Conservation (phyloP, 192 early-diverging fungal genomes). For the Thamnidium elegans region DNA sequence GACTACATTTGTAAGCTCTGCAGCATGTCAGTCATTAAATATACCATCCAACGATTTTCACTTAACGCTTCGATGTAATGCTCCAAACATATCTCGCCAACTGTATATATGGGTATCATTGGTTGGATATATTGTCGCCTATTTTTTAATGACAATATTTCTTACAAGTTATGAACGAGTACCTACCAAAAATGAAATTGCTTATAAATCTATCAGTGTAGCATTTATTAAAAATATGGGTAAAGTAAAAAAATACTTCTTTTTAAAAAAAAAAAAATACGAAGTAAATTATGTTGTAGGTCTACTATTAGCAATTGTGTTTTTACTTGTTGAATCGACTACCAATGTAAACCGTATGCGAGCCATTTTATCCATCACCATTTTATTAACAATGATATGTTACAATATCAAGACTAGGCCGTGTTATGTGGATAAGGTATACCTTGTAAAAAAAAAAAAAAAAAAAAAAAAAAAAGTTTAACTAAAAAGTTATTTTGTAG, state of each 20-base stretch:
- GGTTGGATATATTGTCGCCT: constrained; percentile 60
- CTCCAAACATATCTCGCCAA: constrained; percentile 47
- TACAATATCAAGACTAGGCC: constrained; percentile 70
- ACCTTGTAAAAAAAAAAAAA: not conserved
- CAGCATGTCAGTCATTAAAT: constrained; percentile 42
- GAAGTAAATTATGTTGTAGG: constrained; percentile 26
- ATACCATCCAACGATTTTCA: constrained; percentile 21
- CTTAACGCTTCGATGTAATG: constrained; percentile 42
- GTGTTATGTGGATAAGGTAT: constrained; percentile 65
- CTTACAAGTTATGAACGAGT: constrained; percentile 70
- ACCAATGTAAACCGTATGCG: constrained; percentile 56
- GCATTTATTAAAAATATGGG: constrained; percentile 74
- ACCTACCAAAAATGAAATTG: constrained; percentile 66
- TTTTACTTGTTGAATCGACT: constrained; percentile 58
- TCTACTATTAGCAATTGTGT: constrained; percentile 65
- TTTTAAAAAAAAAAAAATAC: not conserved
- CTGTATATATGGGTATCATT: constrained; percentile 60
- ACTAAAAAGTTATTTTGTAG: too few species aligned
- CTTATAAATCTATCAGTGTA: constrained; percentile 68
- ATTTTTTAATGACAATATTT: constrained; percentile 65
- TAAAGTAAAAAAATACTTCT: constrained; percentile 13
- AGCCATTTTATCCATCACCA: constrained; percentile 64
- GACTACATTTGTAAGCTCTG: constrained; percentile 42
- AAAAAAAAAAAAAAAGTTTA: not conserved
- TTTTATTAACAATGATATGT: constrained; percentile 67